Conservation (phyloP, 148 eudicot genomes). For the Salicornia ramosissima region DNA sequence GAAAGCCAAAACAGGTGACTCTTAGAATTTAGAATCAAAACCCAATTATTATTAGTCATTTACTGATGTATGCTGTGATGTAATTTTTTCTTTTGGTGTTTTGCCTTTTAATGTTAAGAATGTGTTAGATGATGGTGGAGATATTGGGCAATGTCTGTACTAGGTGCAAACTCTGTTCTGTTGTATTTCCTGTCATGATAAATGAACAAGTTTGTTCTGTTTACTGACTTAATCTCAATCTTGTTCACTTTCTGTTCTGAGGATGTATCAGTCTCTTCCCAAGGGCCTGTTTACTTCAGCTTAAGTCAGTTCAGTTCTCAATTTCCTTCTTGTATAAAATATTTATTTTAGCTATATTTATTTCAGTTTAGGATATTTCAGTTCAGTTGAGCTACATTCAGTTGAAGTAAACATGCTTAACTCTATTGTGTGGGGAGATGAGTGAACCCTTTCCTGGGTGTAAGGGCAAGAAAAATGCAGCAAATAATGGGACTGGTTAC, state of each 20-base stretch:
- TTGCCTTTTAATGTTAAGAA: conserved; percentile 30
- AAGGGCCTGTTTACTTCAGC: too few relatives aligned
- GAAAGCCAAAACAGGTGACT: conserved; percentile 43
- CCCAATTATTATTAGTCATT: conserved; percentile 24
- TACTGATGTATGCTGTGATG: conserved; percentile 29
- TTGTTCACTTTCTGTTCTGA: background rate
- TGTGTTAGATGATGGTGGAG: conserved; percentile 23
- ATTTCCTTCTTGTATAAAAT: background rate
- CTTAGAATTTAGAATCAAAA: conserved; percentile 53
- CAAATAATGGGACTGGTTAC: too few relatives aligned
- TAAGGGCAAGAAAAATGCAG: too few relatives aligned
- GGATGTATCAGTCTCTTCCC: background rate
- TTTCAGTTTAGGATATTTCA: too few relatives aligned
- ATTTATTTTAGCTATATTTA: too few relatives aligned
- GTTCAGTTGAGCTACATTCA: too few relatives aligned
- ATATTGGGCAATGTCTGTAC: conserved; percentile 27
- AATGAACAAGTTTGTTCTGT: conserved; percentile 23
- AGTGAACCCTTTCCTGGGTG: too few relatives aligned
- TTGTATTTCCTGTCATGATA: conserved; percentile 23
- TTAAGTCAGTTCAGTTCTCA: too few relatives aligned
- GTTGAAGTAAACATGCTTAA: too few relatives aligned
- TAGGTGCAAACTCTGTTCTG: conserved; percentile 24
- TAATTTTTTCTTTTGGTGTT: conserved; percentile 29
- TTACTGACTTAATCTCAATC: background rate
- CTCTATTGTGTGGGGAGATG: too few relatives aligned